Conservation (phyloP, 805 yeast species). For the Lachancea lanzarotensis region DNA sequence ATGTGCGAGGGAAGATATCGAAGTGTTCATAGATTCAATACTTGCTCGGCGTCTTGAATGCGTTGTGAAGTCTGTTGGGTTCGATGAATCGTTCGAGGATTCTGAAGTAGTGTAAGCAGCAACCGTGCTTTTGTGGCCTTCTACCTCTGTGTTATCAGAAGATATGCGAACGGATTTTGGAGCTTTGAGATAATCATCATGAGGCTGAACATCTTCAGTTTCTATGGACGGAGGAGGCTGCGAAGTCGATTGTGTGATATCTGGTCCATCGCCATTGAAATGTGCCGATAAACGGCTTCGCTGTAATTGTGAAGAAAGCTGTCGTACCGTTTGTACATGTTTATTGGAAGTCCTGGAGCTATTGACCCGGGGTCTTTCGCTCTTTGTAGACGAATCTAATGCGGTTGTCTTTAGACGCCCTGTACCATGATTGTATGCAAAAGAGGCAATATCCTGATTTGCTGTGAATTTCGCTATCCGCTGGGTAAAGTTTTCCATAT, state of each 20-base stretch:
- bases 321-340: conserved; percentile 18
- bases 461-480: conserved; percentile 24
- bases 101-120: conserved; percentile 13
- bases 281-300: conserved; percentile 2
- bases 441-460: conserved; percentile 27
- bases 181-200: neutral
- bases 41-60: conserved; percentile 25
- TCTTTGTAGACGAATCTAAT: neutral
- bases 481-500: conserved; percentile 22
- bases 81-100: conserved; percentile 26
- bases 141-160: neutral
- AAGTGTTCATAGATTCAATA: conserved; percentile 30
- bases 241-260: neutral
- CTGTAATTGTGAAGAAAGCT: conserved; percentile 23
- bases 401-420: conserved; percentile 26
- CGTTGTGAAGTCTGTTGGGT: conserved; percentile 30
- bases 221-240: neutral
- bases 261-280: neutral
- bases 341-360: conserved; percentile 2
- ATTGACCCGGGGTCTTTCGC: neutral
- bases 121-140: neutral
- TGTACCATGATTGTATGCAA: conserved; percentile 30
- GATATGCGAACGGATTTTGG: neutral
- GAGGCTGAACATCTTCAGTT: neutral
- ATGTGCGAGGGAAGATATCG: conserved; percentile 29